Conservation (phyloP, 768 basidiomycete species). For the Mycena galericulata region DNA sequence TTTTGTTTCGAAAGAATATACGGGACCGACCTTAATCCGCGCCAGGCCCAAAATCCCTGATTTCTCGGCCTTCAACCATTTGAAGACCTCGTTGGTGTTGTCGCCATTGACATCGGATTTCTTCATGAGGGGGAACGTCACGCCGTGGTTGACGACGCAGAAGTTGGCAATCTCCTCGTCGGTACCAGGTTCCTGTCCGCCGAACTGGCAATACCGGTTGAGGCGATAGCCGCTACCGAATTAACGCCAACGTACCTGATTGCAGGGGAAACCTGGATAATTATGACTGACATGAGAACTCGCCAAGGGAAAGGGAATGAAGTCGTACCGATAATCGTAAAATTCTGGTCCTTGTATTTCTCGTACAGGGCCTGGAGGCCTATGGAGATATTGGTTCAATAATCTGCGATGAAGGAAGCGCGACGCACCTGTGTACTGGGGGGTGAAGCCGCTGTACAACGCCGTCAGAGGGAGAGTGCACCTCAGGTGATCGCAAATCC, state of each 20-base stretch:
- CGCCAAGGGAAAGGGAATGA: too few species aligned
- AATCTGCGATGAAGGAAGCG: neutral
- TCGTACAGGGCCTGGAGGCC: constrained; percentile 87
- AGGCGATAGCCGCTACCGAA: neutral
- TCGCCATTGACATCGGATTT: constrained; percentile 96
- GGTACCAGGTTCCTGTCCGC: constrained; percentile 85
- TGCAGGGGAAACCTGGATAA: constrained; percentile 96
- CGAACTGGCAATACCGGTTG: constrained; percentile 66
- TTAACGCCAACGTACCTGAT: constrained; percentile 65
- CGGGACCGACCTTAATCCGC: constrained; percentile 72
- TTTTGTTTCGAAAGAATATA: neutral
- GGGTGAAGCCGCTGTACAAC: constrained; percentile 77
- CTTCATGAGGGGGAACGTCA: constrained; percentile 91
- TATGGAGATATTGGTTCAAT: constrained; percentile 31
- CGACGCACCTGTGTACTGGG: constrained; percentile 74
- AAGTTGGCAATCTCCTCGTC: constrained; percentile 82
- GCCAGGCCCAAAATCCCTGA: constrained; percentile 76
- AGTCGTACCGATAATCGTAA: constrained; percentile 87
- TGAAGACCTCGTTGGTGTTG: constrained; percentile 83
- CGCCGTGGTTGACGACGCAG: constrained; percentile 87
- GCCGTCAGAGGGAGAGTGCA: neutral
- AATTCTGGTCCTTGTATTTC: constrained; percentile 80
- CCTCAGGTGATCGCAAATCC: constrained; percentile 21
- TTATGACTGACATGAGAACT: too few species aligned
- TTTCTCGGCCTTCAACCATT: constrained; percentile 87